Base-by-base conservation (phyloP, 2,329 filamentous ascomycete species). In the Waltergamsia citrina region DNA sequence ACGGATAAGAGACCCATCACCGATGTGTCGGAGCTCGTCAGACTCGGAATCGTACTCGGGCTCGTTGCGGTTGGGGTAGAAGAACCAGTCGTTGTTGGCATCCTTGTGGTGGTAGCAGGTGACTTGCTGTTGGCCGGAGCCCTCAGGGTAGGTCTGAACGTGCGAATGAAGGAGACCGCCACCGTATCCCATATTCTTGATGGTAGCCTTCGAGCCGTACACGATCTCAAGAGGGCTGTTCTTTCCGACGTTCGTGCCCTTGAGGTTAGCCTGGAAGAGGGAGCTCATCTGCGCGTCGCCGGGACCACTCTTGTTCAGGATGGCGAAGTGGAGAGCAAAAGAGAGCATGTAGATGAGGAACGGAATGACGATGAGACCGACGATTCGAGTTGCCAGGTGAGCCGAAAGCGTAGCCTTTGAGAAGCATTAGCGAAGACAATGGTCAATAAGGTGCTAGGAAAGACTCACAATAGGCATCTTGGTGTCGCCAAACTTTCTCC, bases 201-300 rank as follows among this genome's bases (percentile, higher is more conserved):
- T 67, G 0, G 92, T 98, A 7, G 82, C 84, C 38, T 83, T 78
- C 23, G 92, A 98, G 18, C 93, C 92, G 43, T 83, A 69, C 5
- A 87, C 90, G 43, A 98, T 70, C 54, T 98, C 92, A 12, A 98
- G 72, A 16, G 93, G 92, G 52, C 88, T 95, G 57, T 94, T 83
- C 57, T 85, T 87, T 52, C 90, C 90, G 41, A 98, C 90, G 43
- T 93, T 84, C 9, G 90, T 96, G 18, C 92, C 92, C 49, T 78
- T 81, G 24, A 98, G 72, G 54, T 98, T 98, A 31, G 93, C 92
- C 59, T 98, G 92, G 74, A 98, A 98, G 33, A 98, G 76, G 18
- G 92, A 98, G 65, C 88, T 95, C 92, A 98, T 98, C 62, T 98
- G 92, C n/a, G 92, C 92, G 65, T 98, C 92, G 35, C 92, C 92